Evolutionary conservation across 1,284 basidiomycete species (phyloP), one percentile per base, ranked within the genome.

Genomic region (Cutaneotrichosporon curvatum): DNA sequence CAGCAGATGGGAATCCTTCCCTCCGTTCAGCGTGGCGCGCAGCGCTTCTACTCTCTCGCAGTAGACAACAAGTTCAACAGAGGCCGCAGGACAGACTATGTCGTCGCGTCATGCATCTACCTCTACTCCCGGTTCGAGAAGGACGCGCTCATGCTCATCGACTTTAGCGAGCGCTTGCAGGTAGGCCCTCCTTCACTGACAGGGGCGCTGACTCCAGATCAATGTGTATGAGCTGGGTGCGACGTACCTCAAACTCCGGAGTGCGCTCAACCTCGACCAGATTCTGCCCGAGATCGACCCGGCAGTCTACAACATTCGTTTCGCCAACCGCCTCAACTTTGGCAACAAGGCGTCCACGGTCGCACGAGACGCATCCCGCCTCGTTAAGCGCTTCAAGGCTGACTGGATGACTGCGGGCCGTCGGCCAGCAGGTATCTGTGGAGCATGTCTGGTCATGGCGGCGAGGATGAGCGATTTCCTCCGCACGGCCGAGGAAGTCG

Each of bases 401-500:
- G 95, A 98, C 71, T 99, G 94, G 94, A 91, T 99, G 80, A 86
- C 87, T 6, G 83, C 85, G 23, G 95, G 95, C 31, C 82, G 95
- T 35, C 80, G 95, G 11, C 95, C 95, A 0, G 90, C 95, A 0
- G 95, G 95, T 15, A 92, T 99, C 49, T 97, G 94, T 67, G 95
- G 95, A 23, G 95, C 95, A 0, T 90, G 88, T 30, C 78, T 98
- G 14, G 78, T 98, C 32, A 81, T 99, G 16, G 95, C 95, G 0
- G 94, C 91, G 25, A 82, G 95, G 18, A 98, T 99, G 95, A 96
- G 95, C 73, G 91, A 96, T 67, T 98, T 95, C 65, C 77, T 92
- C 32, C 78, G 95, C 37, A 87, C 84, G 19, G 79, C 97, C 2
- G 86, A 92, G 62, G 95, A 99, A 71, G 85, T 99, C 43, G 91